Evolutionary conservation across 1,284 basidiomycete genomes (phyloP).

Genomic region (Cutaneotrichosporon curvatum): DNA sequence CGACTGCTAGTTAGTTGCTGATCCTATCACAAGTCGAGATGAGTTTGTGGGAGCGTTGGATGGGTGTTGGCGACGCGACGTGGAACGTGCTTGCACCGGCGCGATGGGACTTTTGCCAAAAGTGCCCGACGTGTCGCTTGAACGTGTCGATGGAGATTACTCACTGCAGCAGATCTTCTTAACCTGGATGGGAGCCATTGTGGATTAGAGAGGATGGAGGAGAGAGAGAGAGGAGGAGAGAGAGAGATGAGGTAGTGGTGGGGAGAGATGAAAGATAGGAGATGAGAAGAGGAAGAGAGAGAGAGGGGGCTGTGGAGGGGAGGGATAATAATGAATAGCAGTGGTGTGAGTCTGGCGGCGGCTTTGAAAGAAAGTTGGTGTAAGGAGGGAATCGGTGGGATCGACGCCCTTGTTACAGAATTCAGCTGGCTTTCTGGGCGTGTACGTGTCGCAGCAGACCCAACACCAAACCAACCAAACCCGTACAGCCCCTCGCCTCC

Average conservation of each 20-base stretch:
- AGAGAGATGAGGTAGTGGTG: not conserved
- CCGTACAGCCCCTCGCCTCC: no score
- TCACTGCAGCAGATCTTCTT: constrained; percentile 85
- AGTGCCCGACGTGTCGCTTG: no score
- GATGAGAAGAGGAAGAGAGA: not conserved
- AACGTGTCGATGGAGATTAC: constrained; percentile 46
- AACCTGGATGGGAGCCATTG: constrained; percentile 55
- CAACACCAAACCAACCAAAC: no score
- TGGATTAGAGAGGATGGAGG: constrained; percentile 6
- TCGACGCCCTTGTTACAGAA: no score
- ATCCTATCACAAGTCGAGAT: not conserved
- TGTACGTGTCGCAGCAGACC: no score
- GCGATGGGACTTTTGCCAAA: not conserved
- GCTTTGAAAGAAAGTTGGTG: no score
- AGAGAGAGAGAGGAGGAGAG: constrained; percentile 3
- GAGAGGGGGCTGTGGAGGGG: no score
- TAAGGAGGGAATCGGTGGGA: no score
- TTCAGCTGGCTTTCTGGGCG: no score
- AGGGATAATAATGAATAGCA: not conserved
- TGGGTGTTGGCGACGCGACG: not conserved
- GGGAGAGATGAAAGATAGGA: not conserved
- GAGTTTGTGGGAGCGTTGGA: no score
- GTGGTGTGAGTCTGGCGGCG: not conserved
- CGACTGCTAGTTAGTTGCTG: constrained; percentile 54
- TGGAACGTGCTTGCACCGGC: not conserved